Evolutionary conservation across 768 basidiomycete species (phyloP).

Genomic region (Psilocybe azurescens): DNA sequence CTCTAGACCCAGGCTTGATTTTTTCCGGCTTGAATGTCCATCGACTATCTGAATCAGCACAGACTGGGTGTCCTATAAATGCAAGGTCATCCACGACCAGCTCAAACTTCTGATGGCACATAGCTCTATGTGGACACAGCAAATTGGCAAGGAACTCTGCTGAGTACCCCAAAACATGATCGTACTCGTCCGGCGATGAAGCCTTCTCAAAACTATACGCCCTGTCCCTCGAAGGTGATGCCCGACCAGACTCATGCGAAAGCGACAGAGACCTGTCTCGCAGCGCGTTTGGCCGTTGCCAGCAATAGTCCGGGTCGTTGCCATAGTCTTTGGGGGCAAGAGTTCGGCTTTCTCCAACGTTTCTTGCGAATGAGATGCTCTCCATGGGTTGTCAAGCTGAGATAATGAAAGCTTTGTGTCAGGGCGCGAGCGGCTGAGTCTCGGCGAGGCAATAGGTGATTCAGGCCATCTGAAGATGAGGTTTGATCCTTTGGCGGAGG

Average conservation of each 20-base stretch:
- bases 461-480: constrained; percentile 90
- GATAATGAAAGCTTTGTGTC: constrained; percentile 46
- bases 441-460: constrained; percentile 60
- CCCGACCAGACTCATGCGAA: constrained; percentile 48
- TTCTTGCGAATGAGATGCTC: constrained; percentile 61
- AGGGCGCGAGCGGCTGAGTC: constrained; percentile 76
- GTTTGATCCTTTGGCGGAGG: constrained; percentile 80
- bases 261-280: constrained; percentile 60
- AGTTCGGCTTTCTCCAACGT: constrained; percentile 27
- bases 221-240: constrained; percentile 49
- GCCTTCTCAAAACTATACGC: constrained; percentile 41
- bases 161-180: constrained; percentile 79
- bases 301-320: constrained; percentile 58
- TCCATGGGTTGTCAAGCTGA: constrained; percentile 77
- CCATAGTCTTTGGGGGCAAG: constrained; percentile 25
- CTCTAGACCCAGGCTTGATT: constrained; percentile 52
- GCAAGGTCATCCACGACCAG: constrained; percentile 89
- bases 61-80: constrained; percentile 95
- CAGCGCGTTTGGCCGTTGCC: constrained; percentile 58
- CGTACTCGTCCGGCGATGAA: constrained; percentile 55
- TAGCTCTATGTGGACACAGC: constrained; percentile 75
- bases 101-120: constrained; percentile 96
- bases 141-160: constrained; percentile 81
- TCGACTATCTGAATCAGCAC: constrained; percentile 66
- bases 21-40: constrained; percentile 82